Evolutionary conservation across 768 basidiomycete genomes (phyloP), one percentile per base, ranked within the genome.

Genomic region (Brasilioporus rufonigricans): DNA sequence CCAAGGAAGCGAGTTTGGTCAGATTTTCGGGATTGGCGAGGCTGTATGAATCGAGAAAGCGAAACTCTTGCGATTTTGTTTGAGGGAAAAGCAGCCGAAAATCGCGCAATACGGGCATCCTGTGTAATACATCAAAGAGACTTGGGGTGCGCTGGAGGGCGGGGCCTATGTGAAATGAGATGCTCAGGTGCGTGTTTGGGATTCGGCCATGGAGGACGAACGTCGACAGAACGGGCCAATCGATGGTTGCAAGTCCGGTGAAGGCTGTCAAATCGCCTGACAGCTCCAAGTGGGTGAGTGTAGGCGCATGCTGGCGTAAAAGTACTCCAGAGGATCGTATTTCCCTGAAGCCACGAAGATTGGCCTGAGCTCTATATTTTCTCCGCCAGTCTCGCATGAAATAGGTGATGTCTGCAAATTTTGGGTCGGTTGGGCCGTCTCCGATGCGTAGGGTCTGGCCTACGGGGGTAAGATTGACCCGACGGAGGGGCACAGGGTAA

Each of bases 311-410:
- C 46, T 62, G 61, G 50, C 69, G 67, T 18, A 72, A 36, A 36
- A 73, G 71, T 32, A 62, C 62, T 0, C 60, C 61, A 10, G 68
- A 65, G 12, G 71, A 69, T 32, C 66, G 65, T 7, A 67, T 60
- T 44, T 72, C 71, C 54, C 64, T 58, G 23, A 46, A 59, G 3
- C 69, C 68, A 14, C 72, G 71, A 39, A 62, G 57, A 50, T 62
- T 63, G 4, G 66, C 62, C 35, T 72, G 71, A 0, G 65, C 59
- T 45, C 69, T 73, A 50, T 72, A 67, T 39, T 72, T 72, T 58
- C 68, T 69, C 50, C 70, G 60, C 71, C 71, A 72, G 36, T 70
- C 72, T 0, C 71, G 66, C 61, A 72, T 72, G 13, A 67, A 73
- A 58, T 72, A 72, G 23, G 57, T 64, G 40, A 65, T 65, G 19